Evolutionary conservation across 208 protist species (phyloP), one percentile per base, ranked within the genome.

Genomic region (Naegleria fowleri): DNA sequence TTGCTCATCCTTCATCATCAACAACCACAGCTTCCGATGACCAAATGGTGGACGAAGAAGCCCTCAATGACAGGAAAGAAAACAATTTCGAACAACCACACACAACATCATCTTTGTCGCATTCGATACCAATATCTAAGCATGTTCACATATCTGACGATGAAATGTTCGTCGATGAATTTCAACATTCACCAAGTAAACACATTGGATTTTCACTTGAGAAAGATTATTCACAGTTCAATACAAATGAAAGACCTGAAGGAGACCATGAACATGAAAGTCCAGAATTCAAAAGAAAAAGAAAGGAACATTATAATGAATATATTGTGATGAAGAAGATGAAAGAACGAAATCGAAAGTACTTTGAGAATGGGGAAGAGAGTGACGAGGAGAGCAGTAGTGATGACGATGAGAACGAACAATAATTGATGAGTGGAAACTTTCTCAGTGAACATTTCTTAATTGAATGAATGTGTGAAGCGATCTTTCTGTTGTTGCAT

Each of bases 261-360:
- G 55, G 55, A 29, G 55, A 67, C 19, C 55, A 67, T 67, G 55
- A 67, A 29, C 55, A 67, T 67, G 67, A 79, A 79, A 79, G 25
- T 33, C 67, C 67, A 36, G 67, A 79, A 79, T 79, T 79, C 9
- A 79, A 79, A 33, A 25, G 25, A 9, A 79, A 79, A 33, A 79
- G 67, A 79, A 79, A 79, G n/a, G 67, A 79, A 79, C 67, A 79
- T 79, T 79, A 79, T 9, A 79, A 79, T 79, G 67, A 79, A 79
- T 79, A 79, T 79, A 6, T 79, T 36, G 67, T 79, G 9, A 79
- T 79, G 67, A 79, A 79, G 29, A 79, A 33, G 36, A 13, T 33
- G n/a, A 79, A 33, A 79, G 67, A 79, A 36, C 29, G 29, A 36
- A 79, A 79, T 79, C 16, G 36, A 79, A 25, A 79, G 9, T 79